Conservation (phyloP, 2,329 filamentous ascomycete species). For the Colletotrichum coccodes region DNA sequence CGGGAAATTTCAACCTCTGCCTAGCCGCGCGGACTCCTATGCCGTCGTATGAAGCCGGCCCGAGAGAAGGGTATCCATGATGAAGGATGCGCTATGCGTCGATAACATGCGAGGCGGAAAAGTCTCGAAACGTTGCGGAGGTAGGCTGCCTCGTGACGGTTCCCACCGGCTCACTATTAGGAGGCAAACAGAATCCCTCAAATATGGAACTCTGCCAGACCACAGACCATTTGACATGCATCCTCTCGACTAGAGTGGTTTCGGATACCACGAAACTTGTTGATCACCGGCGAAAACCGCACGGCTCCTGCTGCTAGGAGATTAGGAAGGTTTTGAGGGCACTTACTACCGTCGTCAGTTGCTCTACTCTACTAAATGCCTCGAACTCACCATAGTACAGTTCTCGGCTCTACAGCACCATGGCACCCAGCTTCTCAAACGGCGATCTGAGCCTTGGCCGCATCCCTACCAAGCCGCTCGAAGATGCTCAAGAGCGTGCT, state of each 20-base stretch:
- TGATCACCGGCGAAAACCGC: neutral
- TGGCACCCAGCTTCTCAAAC: neutral
- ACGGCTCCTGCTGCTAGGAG: neutral
- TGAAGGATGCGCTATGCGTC: neutral
- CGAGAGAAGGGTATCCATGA: neutral
- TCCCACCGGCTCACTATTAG: too few species aligned
- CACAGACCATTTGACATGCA: too few species aligned
- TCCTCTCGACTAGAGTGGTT: neutral
- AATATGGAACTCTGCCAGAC: too few species aligned
- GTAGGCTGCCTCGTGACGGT: too few species aligned
- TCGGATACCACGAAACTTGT: neutral
- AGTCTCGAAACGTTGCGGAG: too few species aligned
- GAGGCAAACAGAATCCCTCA: too few species aligned
- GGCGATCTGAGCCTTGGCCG: neutral
- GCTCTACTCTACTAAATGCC: neutral
- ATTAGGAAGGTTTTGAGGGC: neutral
- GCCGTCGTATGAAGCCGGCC: neutral
- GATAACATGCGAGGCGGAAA: too few species aligned
- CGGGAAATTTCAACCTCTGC: neutral
- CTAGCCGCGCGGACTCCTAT: neutral
- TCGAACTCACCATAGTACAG: neutral
- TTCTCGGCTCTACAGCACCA: neutral
- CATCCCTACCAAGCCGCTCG: neutral
- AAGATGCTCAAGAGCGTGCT: neutral
- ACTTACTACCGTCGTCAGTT: neutral